Conservation (phyloP, 2,329 filamentous ascomycete species). For the Pseudofabraea citricarpa region DNA sequence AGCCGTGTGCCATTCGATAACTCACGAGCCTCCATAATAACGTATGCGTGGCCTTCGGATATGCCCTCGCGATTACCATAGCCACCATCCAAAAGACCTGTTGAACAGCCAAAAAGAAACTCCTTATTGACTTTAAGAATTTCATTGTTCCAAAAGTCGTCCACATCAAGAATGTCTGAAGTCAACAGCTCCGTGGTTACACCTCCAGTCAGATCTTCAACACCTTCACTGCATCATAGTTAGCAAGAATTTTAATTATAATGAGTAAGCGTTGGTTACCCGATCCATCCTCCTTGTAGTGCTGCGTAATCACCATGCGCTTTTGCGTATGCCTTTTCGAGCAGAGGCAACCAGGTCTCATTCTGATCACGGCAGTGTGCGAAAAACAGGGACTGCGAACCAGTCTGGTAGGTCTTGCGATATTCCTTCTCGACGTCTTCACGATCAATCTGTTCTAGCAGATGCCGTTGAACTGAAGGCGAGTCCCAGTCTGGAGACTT, state of each 20-base stretch:
- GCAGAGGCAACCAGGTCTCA: conserved; percentile 75
- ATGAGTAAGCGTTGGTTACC: conserved; percentile 18
- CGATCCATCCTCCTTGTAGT: conserved; percentile 64
- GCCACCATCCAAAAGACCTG: conserved; percentile 57
- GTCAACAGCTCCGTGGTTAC: conserved; percentile 68
- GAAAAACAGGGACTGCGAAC: conserved; percentile 74
- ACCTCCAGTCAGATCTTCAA: conserved; percentile 60
- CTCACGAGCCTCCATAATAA: conserved; percentile 52
- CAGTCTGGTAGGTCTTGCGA: conserved; percentile 45
- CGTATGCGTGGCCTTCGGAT: conserved; percentile 53
- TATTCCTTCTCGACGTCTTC: conserved; percentile 69
- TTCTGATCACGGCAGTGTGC: conserved; percentile 70
- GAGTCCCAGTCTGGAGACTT: conserved; percentile 80
- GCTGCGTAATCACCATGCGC: conserved; percentile 75
- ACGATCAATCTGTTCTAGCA: conserved; percentile 71
- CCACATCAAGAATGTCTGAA: conserved; percentile 69
- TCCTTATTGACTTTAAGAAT: conserved; percentile 76
- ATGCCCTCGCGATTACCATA: conserved; percentile 57
- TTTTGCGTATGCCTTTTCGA: conserved; percentile 83
- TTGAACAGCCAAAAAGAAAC: conserved; percentile 70
- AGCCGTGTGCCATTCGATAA: conserved; percentile 49
- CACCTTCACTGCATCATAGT: conserved; percentile 35
- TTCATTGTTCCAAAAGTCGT: conserved; percentile 80
- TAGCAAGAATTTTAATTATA: conserved; percentile 1
- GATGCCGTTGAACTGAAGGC: conserved; percentile 66